Conservation (phyloP, 1,139 yeast species). For the Candida sanyaensis region DNA sequence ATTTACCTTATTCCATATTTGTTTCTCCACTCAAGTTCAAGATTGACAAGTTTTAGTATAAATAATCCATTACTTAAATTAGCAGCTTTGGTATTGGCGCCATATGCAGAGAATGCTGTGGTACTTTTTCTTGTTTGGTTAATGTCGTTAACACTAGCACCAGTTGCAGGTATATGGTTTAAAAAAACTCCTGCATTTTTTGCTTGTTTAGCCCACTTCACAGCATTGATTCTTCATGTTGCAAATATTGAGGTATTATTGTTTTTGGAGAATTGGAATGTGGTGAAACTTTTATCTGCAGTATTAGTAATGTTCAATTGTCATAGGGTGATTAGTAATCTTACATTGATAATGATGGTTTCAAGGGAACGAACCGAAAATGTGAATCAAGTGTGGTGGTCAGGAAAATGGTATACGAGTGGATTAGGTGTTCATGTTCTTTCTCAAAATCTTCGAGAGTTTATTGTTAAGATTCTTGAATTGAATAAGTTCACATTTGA, state of each 20-base stretch:
- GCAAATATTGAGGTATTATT: conserved; percentile 61
- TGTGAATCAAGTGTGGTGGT: conserved; percentile 80
- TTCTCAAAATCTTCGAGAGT: conserved; percentile 72
- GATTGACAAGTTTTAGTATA: conserved; percentile 45
- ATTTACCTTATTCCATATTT: conserved; percentile 59
- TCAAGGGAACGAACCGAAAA: conserved; percentile 64
- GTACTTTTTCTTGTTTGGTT: conserved; percentile 44
- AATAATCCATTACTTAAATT: conserved; percentile 59
- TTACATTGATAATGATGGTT: conserved; percentile 46
- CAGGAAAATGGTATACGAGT: conserved; percentile 71
- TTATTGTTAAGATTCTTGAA: conserved; percentile 66
- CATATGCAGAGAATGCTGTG: conserved; percentile 50
- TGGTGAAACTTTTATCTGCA: conserved; percentile 58
- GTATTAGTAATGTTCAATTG: conserved; percentile 55
- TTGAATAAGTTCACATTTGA: conserved; percentile 70
- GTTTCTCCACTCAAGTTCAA: conserved; percentile 65
- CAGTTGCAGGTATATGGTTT: conserved; percentile 41
- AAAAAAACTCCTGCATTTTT: conserved; percentile 35
- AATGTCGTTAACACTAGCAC: conserved; percentile 51
- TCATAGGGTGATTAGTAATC: conserved; percentile 45
- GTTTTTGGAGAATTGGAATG: conserved; percentile 64
- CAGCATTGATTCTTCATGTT: conserved; percentile 55
- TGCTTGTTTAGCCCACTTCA: conserved; percentile 53
- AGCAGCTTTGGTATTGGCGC: conserved; percentile 50
- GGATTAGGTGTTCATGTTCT: conserved; percentile 59